These are phyloP conservation scores for Urostyla sp. DNA, from an alignment of 73 alveolate genomes.

Conservation along the genomic window DNA sequence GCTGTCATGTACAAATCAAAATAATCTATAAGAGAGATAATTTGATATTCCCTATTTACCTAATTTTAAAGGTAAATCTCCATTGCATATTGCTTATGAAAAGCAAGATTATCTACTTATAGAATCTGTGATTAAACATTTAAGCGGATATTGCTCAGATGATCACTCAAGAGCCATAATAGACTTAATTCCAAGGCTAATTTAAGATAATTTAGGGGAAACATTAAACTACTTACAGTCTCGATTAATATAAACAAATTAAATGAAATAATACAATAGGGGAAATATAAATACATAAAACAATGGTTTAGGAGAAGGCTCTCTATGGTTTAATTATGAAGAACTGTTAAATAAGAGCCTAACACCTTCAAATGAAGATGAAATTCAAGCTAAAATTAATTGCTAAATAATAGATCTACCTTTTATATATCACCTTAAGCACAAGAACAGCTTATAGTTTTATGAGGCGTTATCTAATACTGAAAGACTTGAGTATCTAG, in stretches of 20 bases:
- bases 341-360: neutral
- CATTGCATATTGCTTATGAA: slow-evolving; percentile 25
- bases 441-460: slow-evolving; percentile 4
- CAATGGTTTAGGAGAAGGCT: neutral
- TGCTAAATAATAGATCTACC: slow-evolving; percentile 25
- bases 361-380: neutral
- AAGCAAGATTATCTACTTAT: neutral
- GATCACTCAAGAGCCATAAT: slow-evolving; percentile 21
- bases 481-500: slow-evolving; percentile 8
- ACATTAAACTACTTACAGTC: neutral
- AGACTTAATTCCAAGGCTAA: neutral
- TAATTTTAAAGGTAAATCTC: slow-evolving; percentile 23
- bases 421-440: slow-evolving; percentile 3
- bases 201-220: neutral
- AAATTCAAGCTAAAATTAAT: neutral
- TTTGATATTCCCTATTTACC: slow-evolving; percentile 24
- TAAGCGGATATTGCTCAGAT: slow-evolving; percentile 11
- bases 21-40: neutral
- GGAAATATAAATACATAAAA: neutral
- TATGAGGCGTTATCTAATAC: neutral
- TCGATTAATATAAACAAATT: neutral
- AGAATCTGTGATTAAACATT: slow-evolving; percentile 11
- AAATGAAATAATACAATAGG: neutral
- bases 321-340: slow-evolving; percentile 6
- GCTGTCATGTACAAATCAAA: slow-evolving; percentile 21